Conservation (phyloP, 208 protist species). For the Trypanosoma avium region DNA sequence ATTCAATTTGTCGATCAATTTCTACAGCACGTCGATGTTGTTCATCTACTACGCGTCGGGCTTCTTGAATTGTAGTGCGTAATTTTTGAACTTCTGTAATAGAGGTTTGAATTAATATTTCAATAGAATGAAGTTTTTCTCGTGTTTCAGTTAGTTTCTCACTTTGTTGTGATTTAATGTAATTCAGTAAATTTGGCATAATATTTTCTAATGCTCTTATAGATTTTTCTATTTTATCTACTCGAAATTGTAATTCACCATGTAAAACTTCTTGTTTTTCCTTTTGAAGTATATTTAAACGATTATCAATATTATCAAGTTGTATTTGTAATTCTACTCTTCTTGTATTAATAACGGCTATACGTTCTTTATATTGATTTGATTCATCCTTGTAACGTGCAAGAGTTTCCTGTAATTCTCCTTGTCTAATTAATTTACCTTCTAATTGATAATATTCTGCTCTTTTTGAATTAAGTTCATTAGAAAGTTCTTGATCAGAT, state of each 20-base stretch:
- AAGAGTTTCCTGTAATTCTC: constrained; percentile 36
- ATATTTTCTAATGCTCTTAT: not conserved
- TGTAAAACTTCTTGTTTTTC: constrained; percentile 17
- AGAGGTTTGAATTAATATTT: not conserved
- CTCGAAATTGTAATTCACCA: not conserved
- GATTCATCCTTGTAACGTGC: constrained; percentile 31
- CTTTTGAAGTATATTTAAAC: constrained; percentile 16
- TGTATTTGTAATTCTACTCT: not conserved
- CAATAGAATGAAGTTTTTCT: constrained; percentile 20
- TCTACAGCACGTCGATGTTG: constrained; percentile 40
- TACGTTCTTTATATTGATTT: constrained; percentile 25
- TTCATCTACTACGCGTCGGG: constrained; percentile 39
- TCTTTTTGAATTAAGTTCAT: constrained; percentile 39
- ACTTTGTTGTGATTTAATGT: constrained; percentile 26
- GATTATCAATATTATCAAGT: constrained; percentile 5
- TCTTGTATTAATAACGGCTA: constrained; percentile 36
- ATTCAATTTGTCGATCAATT: constrained; percentile 43
- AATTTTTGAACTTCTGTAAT: constrained; percentile 33
- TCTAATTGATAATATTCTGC: constrained; percentile 40
- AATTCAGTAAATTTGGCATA: constrained; percentile 40
- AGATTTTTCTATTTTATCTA: constrained; percentile 17
- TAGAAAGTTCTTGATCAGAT: constrained; percentile 23
- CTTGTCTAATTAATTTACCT: constrained; percentile 36
- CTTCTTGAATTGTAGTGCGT: constrained; percentile 30
- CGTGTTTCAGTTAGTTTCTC: constrained; percentile 30